These are phyloP conservation scores for Diaporthe ampelina DNA, from an alignment of 2,329 filamentous ascomycete species.

Conservation along the genomic window DNA sequence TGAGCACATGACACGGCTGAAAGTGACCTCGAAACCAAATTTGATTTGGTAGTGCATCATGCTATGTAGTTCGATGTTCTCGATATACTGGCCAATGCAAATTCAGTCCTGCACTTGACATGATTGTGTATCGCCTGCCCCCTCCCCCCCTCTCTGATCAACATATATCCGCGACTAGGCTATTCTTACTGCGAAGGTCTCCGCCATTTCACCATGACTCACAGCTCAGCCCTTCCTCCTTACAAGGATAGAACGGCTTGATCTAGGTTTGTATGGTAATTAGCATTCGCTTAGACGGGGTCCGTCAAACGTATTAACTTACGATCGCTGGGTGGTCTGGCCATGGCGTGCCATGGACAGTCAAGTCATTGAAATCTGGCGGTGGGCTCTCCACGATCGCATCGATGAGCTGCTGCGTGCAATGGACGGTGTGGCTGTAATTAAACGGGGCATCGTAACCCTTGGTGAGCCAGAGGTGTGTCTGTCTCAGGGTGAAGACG, in stretches of 20 bases:
- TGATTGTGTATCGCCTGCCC: too few relatives aligned
- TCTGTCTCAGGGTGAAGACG: neutral
- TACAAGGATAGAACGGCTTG: neutral
- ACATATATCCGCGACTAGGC: neutral
- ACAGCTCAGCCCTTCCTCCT: neutral
- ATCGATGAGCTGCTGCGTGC: neutral
- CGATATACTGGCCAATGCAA: too few relatives aligned
- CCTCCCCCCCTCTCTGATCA: neutral
- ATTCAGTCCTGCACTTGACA: too few relatives aligned
- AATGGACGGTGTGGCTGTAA: neutral
- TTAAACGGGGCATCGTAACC: neutral
- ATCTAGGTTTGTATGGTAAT: neutral
- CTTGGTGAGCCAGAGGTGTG: constrained; percentile 9
- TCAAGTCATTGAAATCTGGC: neutral
- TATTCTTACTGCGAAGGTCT: neutral
- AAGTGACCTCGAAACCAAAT: too few relatives aligned
- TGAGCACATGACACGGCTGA: too few relatives aligned
- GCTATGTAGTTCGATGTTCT: too few relatives aligned
- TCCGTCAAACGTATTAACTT: neutral
- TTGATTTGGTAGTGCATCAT: too few relatives aligned
- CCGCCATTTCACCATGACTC: neutral
- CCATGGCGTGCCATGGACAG: neutral
- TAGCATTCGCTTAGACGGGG: neutral
- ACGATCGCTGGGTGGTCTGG: neutral
- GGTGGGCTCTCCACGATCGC: neutral